A percentile compares a stretch with the other conserved stretches of the same genome.
Conservation (phyloP, 768 basidiomycete species). For the Calocybe cyanea region DNA sequence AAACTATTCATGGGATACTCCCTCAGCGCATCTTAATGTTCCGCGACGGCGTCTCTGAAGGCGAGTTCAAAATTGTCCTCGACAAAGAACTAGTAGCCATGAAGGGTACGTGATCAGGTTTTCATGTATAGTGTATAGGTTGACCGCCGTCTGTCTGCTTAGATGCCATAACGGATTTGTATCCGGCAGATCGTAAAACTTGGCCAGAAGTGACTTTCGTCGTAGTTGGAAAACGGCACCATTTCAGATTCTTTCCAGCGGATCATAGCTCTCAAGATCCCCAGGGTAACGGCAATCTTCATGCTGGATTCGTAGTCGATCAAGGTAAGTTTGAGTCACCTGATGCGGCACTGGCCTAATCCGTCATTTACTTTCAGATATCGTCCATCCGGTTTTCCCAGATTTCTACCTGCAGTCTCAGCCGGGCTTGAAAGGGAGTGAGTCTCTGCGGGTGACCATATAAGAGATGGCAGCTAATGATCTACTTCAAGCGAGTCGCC, state of each 20-base stretch:
- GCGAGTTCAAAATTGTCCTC: conserved; percentile 24
- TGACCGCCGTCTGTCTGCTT: not conserved
- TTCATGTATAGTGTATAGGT: not conserved
- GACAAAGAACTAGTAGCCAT: conserved; percentile 18
- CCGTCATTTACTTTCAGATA: conserved; percentile 33
- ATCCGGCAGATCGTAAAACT: conserved; percentile 35
- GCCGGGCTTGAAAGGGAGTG: conserved; percentile 47
- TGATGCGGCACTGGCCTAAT: not conserved
- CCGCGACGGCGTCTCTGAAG: conserved; percentile 31
- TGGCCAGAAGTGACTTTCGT: conserved; percentile 53
- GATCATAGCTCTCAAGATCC: conserved; percentile 34
- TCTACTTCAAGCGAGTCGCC: conserved; percentile 43
- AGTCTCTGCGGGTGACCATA: conserved; percentile 13
- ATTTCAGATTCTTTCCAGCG: conserved; percentile 53
- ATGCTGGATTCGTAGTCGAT: conserved; percentile 59
- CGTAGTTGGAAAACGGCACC: conserved; percentile 56
- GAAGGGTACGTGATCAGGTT: conserved; percentile 8
- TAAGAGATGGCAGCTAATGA: not conserved
- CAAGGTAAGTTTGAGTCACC: conserved; percentile 14
- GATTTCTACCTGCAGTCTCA: conserved; percentile 66
- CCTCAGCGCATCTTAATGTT: conserved; percentile 22
- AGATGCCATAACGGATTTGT: conserved; percentile 24
- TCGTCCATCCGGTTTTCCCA: conserved; percentile 51
- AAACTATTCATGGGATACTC: not conserved
- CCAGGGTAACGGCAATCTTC: conserved; percentile 52